Evolutionary conservation across 177 flowering plant genomes (phyloP).

Genomic region (Vitis hybrid): DNA sequence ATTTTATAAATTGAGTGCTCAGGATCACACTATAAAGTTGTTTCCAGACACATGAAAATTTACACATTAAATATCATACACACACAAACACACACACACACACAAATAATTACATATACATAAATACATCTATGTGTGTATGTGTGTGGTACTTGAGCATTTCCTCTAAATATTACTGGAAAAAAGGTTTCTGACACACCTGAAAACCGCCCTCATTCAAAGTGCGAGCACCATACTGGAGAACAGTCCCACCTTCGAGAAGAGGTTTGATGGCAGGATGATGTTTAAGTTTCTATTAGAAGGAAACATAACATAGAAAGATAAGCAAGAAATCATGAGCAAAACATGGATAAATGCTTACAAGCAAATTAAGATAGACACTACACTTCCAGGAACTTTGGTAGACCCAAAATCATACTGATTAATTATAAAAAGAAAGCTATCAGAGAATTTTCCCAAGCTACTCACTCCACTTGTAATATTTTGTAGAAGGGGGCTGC

Average conservation of each 20-base stretch:
- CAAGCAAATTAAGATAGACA: neutral
- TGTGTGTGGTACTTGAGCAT: neutral
- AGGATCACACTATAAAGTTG: neutral
- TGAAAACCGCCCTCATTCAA: conserved; percentile 99
- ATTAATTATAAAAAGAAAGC: too few species aligned
- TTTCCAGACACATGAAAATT: neutral
- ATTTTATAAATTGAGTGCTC: neutral
- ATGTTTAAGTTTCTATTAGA: conserved; percentile 73
- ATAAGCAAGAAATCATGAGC: conserved; percentile 1
- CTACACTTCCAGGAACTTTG: too few species aligned
- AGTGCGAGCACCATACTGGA: conserved; percentile 97
- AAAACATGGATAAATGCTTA: neutral
- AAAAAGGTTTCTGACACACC: conserved; percentile 43
- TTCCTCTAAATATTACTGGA: neutral
- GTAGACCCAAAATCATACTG: neutral
- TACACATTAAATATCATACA: too few species aligned
- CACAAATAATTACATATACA: neutral
- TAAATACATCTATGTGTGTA: neutral
- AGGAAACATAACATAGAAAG: neutral
- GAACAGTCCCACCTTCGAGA: conserved; percentile 86
- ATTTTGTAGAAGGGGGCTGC: too few species aligned
- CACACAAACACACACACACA: too few species aligned
- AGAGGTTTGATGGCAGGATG: conserved; percentile 85
- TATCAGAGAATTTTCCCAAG: too few species aligned
- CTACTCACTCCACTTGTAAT: too few species aligned